A percentile compares a stretch with the other conserved stretches of the same genome.
Evolutionary conservation across 306 rosid species (phyloP).

Genomic region (Acmispon strigosus): DNA sequence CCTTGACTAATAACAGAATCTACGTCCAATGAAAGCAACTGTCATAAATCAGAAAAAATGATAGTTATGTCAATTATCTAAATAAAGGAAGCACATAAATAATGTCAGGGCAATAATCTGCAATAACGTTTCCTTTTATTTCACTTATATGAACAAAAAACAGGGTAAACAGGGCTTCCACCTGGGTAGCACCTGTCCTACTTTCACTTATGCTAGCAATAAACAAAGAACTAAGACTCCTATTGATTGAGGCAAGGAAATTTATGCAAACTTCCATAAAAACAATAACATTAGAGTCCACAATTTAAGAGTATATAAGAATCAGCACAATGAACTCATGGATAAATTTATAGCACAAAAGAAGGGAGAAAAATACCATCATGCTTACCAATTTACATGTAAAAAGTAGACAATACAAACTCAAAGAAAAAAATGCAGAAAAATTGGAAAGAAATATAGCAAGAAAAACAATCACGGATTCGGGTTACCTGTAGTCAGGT

Average conservation of each 20-base stretch:
- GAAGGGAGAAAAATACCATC: neutral
- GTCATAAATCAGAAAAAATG: constrained; percentile 23
- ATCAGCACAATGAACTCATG: neutral
- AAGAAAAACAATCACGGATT: neutral
- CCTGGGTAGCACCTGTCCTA: neutral
- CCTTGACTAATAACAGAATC: constrained; percentile 60
- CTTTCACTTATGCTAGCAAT: neutral
- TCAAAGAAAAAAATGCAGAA: neutral
- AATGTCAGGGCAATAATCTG: neutral
- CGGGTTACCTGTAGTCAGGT: no score
- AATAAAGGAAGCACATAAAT: neutral
- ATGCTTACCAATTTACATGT: neutral
- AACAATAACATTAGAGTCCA: neutral
- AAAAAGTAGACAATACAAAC: neutral
- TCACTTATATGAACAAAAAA: neutral
- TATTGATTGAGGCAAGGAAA: neutral
- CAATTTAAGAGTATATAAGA: neutral
- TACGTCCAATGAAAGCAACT: constrained; percentile 67
- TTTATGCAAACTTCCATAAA: neutral
- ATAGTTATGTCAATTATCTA: neutral
- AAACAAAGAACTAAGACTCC: neutral
- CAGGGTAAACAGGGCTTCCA: neutral
- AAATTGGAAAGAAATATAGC: neutral
- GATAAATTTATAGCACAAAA: neutral
- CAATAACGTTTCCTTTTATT: neutral